Conservation (phyloP, 2,329 filamentous ascomycete genomes). For the Colletotrichum lindemuthianum region DNA sequence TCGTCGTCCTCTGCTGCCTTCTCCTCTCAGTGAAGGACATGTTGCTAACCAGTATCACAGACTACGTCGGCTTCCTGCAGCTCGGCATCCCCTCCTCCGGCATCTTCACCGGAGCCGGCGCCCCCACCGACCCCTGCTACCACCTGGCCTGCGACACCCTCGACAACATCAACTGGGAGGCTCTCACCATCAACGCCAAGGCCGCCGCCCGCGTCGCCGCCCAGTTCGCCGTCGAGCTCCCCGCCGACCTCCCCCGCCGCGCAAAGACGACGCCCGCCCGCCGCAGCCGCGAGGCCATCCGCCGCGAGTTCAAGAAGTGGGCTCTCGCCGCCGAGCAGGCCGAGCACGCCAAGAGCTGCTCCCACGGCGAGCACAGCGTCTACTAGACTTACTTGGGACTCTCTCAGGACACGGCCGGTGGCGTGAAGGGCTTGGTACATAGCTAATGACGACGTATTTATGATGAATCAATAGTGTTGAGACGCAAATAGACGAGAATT, state of each 20-base stretch:
- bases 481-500: too few species aligned
- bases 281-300: conserved; percentile 34
- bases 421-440: neutral
- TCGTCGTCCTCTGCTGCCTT: too few species aligned
- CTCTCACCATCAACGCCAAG: conserved; percentile 50
- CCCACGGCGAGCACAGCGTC: conserved; percentile 27
- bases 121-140: conserved; percentile 49
- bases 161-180: conserved; percentile 53
- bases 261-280: conserved; percentile 40
- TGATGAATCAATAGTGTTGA: too few species aligned
- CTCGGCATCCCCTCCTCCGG: conserved; percentile 53
- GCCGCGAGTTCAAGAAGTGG: conserved; percentile 37
- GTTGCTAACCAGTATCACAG: conserved; percentile 22
- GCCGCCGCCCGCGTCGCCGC: conserved; percentile 62
- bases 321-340: conserved; percentile 35
- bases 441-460: too few species aligned
- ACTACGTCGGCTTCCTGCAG: conserved; percentile 53
- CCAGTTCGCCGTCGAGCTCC: conserved; percentile 47
- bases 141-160: conserved; percentile 53
- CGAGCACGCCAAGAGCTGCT: conserved; percentile 34
- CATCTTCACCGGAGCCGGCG: conserved; percentile 52
- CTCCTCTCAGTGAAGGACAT: too few species aligned
- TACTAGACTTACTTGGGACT: neutral
- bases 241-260: conserved; percentile 46
- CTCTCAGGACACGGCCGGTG: too few species aligned